phyloP scores from a whole-genome alignment of 2,329 filamentous ascomycete species.

The Daldinia sp. region DNA sequence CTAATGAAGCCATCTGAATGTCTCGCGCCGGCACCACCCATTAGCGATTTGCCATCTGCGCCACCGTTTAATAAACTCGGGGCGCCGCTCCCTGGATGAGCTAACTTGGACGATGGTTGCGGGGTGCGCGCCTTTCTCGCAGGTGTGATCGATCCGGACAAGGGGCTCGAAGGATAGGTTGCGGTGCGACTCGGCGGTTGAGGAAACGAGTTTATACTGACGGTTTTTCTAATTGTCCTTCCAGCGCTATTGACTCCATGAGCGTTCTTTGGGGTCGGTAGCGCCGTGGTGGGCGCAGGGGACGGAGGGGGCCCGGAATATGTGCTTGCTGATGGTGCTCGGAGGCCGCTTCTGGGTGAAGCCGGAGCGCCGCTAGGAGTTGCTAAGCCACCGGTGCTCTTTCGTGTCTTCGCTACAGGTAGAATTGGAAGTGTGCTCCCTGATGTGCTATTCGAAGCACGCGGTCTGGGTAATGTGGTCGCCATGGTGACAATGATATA shows the following conservation, averaged over 20 bases:
- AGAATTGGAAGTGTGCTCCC: constrained; percentile 79
- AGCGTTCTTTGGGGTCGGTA: constrained; percentile 68
- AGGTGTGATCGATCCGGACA: constrained; percentile 61
- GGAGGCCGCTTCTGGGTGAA: constrained; percentile 68
- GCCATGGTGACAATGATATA: constrained; percentile 58
- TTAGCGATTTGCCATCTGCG: constrained; percentile 80
- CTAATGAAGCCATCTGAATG: constrained; percentile 82
- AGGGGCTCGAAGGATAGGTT: constrained; percentile 73
- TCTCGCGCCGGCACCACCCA: constrained; percentile 69
- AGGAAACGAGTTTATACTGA: constrained; percentile 94
- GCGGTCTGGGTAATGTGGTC: constrained; percentile 74
- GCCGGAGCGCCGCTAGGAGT: constrained; percentile 57
- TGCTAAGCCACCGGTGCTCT: constrained; percentile 67
- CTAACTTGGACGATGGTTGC: constrained; percentile 64
- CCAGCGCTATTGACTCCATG: constrained; percentile 69
- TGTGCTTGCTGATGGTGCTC: constrained; percentile 69
- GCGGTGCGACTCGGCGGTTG: constrained; percentile 80
- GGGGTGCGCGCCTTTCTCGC: constrained; percentile 67
- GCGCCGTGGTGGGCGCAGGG: constrained; percentile 64
- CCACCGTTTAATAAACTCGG: constrained; percentile 84
- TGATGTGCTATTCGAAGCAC: constrained; percentile 77
- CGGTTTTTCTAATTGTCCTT: constrained; percentile 83
- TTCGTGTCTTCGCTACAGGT: constrained; percentile 78
- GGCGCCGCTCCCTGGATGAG: constrained; percentile 65
- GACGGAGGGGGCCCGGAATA: constrained; percentile 61